These are phyloP conservation scores for Phoenix roebelenii DNA, from an alignment of 176 grass and related monocot genomes.

Conservation along the genomic window DNA sequence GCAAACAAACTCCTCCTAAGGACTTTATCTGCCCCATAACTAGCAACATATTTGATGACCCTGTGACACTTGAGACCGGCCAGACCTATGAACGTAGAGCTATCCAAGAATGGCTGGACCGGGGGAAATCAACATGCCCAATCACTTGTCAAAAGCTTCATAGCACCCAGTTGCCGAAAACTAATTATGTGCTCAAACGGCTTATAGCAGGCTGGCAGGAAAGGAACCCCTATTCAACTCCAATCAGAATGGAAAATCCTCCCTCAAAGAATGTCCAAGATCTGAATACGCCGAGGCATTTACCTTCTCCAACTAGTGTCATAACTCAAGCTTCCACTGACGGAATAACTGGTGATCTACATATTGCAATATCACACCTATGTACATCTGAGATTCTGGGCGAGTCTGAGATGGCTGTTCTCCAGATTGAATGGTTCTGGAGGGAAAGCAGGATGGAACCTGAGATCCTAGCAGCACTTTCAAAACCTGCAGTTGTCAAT, in stretches of 20 bases:
- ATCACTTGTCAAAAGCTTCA: conserved; percentile 52
- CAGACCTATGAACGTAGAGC: conserved; percentile 69
- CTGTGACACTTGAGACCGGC: conserved; percentile 56
- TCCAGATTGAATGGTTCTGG: conserved; percentile 45
- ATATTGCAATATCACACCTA: conserved; percentile 42
- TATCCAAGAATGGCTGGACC: conserved; percentile 64
- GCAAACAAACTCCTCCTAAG: conserved; percentile 35
- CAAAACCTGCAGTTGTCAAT: conserved; percentile 45
- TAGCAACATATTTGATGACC: conserved; percentile 57
- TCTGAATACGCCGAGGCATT: conserved; percentile 13
- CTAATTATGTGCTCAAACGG: conserved; percentile 70
- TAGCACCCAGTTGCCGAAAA: conserved; percentile 39
- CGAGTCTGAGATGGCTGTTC: conserved; percentile 38
- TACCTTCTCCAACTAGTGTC: conserved; percentile 43
- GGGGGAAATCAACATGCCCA: conserved; percentile 55
- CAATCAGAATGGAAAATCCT: conserved; percentile 11
- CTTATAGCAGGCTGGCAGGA: conserved; percentile 49
- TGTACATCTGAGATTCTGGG: conserved; percentile 51
- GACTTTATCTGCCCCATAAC: conserved; percentile 75
- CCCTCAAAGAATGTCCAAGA: conserved; percentile 24
- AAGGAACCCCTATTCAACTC: conserved; percentile 10
- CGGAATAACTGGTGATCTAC: conserved; percentile 30
- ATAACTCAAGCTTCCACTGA: conserved; percentile 41
- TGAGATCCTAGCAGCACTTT: conserved; percentile 12
- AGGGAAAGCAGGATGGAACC: conserved; percentile 21